These are phyloP conservation scores for Daldinia vernicosa DNA, from an alignment of 495 filamentous ascomycete species.

Conservation along the genomic window DNA sequence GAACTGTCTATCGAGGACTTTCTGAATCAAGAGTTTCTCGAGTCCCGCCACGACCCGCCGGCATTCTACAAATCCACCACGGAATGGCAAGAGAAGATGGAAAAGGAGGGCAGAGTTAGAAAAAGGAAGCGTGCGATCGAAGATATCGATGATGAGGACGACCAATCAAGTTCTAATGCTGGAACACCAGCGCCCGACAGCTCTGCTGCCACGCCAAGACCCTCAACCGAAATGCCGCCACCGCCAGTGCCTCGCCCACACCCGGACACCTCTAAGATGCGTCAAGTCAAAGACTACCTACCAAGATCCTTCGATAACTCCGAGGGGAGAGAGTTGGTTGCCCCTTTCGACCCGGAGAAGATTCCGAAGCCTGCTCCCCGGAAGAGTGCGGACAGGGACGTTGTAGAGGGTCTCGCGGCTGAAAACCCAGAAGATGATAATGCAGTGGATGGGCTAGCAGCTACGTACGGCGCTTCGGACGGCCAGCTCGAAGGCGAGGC, in stretches of 20 bases:
- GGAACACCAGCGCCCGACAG: constrained; percentile 29
- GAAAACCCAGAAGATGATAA: constrained; percentile 46
- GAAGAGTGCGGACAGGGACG: constrained; percentile 26
- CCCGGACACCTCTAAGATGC: constrained; percentile 41
- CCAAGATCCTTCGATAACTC: constrained; percentile 39
- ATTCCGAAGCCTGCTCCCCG: constrained; percentile 37
- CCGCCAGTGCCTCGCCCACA: constrained; percentile 37
- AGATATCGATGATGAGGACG: constrained; percentile 48
- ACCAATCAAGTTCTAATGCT: constrained; percentile 5
- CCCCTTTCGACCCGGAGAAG: constrained; percentile 41
- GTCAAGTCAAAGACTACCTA: constrained; percentile 44
- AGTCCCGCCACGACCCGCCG: constrained; percentile 76
- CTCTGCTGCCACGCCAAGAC: constrained; percentile 15
- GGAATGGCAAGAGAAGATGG: constrained; percentile 60
- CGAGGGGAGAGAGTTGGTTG: constrained; percentile 39
- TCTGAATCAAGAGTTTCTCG: constrained; percentile 66
- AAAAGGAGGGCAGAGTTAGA: constrained; percentile 50
- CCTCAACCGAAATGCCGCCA: constrained; percentile 37
- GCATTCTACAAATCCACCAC: constrained; percentile 73
- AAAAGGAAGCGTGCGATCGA: constrained; percentile 55
- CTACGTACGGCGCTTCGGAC: constrained; percentile 31
- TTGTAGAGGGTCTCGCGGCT: constrained; percentile 47
- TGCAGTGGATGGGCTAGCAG: constrained; percentile 47
- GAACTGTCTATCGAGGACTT: constrained; percentile 88
- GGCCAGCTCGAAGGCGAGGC: constrained; percentile 7